Conservation (phyloP, 129 eudicot species). For the Helichrysum umbraculigerum region DNA sequence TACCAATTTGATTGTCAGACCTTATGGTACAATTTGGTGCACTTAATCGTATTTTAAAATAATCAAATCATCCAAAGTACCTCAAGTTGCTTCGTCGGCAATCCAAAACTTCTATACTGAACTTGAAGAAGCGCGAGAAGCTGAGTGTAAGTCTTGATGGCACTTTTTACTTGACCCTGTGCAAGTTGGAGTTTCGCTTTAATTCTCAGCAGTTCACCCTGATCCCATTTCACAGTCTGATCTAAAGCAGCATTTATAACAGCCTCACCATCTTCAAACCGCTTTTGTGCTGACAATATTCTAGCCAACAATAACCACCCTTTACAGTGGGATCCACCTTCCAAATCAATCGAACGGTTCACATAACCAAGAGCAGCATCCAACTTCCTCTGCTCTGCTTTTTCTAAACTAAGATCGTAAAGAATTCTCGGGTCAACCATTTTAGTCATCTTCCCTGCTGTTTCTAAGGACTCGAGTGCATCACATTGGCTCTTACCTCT, state of each 20-base stretch:
- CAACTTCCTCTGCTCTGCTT: conserved; percentile 85
- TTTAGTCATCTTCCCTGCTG: conserved; percentile 61
- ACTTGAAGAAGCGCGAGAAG: conserved; percentile 75
- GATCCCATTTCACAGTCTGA: conserved; percentile 85
- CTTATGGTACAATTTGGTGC: too few species aligned
- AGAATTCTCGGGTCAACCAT: conserved; percentile 49
- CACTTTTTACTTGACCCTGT: conserved; percentile 66
- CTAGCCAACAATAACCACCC: conserved; percentile 76
- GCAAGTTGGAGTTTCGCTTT: conserved; percentile 89
- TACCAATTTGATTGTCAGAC: too few species aligned
- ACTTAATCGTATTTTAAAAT: not conserved
- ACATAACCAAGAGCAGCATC: conserved; percentile 66
- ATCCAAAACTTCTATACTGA: conserved; percentile 47
- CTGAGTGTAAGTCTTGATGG: conserved; percentile 65
- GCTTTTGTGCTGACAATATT: conserved; percentile 71
- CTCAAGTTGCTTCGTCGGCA: conserved; percentile 32
- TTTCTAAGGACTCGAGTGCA: conserved; percentile 62
- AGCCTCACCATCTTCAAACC: conserved; percentile 54
- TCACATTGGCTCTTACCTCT: conserved; percentile 55
- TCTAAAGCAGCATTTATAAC: conserved; percentile 81
- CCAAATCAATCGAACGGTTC: conserved; percentile 50
- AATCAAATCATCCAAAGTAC: conserved; percentile 18
- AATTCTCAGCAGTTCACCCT: conserved; percentile 61
- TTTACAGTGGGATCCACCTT: conserved; percentile 58
- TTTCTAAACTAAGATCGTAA: conserved; percentile 65